A percentile compares a stretch with the other conserved stretches of the same genome.
Conservation (phyloP, 352 stramenopile genomes). For the Globisporangium acanthophoron region DNA sequence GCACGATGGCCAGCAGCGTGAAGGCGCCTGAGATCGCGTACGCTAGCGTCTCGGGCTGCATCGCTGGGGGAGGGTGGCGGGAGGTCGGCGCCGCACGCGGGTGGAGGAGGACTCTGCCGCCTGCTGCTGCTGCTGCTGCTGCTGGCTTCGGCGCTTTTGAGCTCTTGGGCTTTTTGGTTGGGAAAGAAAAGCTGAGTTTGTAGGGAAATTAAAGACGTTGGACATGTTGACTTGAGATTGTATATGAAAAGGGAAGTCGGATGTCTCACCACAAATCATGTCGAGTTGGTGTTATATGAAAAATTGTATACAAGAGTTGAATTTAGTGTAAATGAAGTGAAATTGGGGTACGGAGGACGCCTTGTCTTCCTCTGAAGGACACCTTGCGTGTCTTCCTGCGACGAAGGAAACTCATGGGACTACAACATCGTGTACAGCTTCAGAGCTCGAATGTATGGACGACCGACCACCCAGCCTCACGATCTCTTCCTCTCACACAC, state of each 20-base stretch:
- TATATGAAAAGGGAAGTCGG: neutral
- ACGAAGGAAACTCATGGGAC: too few relatives aligned
- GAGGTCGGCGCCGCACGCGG: neutral
- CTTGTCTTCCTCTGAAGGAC: too few relatives aligned
- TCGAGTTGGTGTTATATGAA: too few relatives aligned
- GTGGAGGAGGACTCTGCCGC: neutral
- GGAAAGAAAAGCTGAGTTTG: neutral
- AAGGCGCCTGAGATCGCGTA: slow-evolving; percentile 86
- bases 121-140: neutral
- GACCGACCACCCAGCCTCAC: neutral
- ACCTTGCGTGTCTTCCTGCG: too few relatives aligned
- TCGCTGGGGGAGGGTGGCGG: slow-evolving; percentile 11
- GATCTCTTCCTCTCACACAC: neutral
- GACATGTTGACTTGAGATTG: neutral
- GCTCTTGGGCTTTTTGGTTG: neutral
- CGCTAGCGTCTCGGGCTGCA: slow-evolving; percentile 85
- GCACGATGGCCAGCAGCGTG: slow-evolving; percentile 78
- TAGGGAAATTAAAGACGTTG: neutral
- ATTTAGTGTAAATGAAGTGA: too few relatives aligned
- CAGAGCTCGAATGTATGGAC: neutral
- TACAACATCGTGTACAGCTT: too few relatives aligned
- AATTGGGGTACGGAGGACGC: too few relatives aligned
- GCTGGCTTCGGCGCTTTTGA: neutral
- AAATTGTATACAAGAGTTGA: too few relatives aligned
- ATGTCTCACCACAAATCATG: neutral